phyloP scores from a whole-genome alignment of 257 asterid species.

The Buddleja alternifolia region DNA sequence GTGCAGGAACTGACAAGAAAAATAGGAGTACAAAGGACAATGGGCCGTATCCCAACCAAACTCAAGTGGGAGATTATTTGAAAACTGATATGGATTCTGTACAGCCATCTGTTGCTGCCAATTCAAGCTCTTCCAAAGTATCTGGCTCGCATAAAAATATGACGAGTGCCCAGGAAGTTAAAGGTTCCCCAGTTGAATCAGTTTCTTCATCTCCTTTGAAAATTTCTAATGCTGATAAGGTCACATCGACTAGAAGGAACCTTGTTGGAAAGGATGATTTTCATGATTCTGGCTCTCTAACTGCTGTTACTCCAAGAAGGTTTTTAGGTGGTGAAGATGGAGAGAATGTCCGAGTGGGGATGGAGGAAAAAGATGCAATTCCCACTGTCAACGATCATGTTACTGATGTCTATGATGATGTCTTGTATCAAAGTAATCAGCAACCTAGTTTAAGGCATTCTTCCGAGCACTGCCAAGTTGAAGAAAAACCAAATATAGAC shows the following conservation, averaged over 20 bases:
- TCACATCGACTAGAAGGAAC: constrained; percentile 46
- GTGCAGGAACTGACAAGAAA: constrained; percentile 45
- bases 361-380: constrained; percentile 45
- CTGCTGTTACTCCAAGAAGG: constrained; percentile 53
- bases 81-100: constrained; percentile 62
- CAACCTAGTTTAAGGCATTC: constrained; percentile 38
- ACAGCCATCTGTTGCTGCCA: constrained; percentile 76
- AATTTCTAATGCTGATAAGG: constrained; percentile 46
- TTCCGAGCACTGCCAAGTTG: constrained; percentile 48
- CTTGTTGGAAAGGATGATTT: constrained; percentile 44
- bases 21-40: constrained; percentile 46
- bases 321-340: constrained; percentile 51
- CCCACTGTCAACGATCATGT: constrained; percentile 40
- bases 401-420: constrained; percentile 33
- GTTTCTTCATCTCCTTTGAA: constrained; percentile 95
- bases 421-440: constrained; percentile 45
- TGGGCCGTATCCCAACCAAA: constrained; percentile 42
- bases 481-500: constrained; percentile 42
- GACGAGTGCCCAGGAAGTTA: constrained; percentile 64
- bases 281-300: constrained; percentile 48
- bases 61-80: constrained; percentile 51
- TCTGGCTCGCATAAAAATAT: constrained; percentile 83
- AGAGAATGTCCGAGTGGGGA: constrained; percentile 40
- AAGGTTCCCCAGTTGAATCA: constrained; percentile 94
- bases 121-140: constrained; percentile 97